A percentile compares a stretch with the other conserved stretches of the same genome.
These are phyloP conservation scores for Agapanthus africanus DNA, from an alignment of 106 monocot genomes.

Conservation along the genomic window DNA sequence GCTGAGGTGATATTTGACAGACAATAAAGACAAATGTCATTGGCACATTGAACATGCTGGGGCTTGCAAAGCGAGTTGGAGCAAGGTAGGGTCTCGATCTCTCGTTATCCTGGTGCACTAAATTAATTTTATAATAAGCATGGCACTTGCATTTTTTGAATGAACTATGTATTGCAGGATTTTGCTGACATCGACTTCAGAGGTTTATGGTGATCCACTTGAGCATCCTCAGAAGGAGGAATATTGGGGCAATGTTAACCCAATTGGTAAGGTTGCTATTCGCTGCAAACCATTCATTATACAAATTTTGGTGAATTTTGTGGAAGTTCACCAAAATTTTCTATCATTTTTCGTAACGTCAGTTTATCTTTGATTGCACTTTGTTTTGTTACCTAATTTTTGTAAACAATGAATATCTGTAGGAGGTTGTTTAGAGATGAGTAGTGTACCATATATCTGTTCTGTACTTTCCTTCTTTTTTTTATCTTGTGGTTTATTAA, in stretches of 20 bases:
- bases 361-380: too few relatives aligned
- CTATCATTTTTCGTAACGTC: too few relatives aligned
- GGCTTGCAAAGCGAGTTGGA: constrained; percentile 24
- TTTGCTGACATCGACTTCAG: constrained; percentile 38
- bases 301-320: background rate
- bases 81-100: constrained; percentile 11
- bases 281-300: background rate
- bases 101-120: background rate
- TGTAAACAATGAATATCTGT: too few relatives aligned
- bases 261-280: constrained; percentile 30
- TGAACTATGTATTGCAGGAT: background rate
- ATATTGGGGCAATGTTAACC: constrained; percentile 74
- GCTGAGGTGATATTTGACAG: background rate
- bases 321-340: background rate
- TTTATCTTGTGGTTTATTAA: too few relatives aligned
- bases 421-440: too few relatives aligned
- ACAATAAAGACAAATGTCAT: constrained; percentile 25
- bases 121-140: background rate
- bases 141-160: background rate
- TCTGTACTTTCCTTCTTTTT: too few relatives aligned
- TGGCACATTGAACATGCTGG: constrained; percentile 27
- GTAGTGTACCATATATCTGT: too few relatives aligned
- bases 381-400: too few relatives aligned
- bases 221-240: constrained; percentile 62
- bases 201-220: constrained; percentile 43